Evolutionary conservation across 2,329 filamentous ascomycete genomes (phyloP).

Genomic region (Tolypocladium endophyticum): DNA sequence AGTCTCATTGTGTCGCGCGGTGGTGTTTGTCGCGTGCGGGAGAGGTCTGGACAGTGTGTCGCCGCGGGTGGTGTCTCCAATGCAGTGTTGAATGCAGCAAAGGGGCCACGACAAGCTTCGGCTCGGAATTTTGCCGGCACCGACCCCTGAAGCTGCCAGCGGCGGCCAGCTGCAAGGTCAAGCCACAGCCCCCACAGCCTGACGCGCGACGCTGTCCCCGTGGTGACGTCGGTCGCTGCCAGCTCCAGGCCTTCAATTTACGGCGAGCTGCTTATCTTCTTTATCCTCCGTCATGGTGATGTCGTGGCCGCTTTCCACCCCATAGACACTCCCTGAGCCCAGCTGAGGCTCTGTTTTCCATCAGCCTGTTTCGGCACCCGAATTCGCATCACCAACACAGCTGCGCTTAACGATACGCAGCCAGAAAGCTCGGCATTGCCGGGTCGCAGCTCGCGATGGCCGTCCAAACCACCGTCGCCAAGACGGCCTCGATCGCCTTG

Average conservation of each 20-base stretch:
- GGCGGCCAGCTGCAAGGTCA: background rate
- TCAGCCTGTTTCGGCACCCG: background rate
- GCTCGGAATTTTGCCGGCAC: slow-evolving; percentile 10
- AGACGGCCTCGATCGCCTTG: slow-evolving; percentile 24
- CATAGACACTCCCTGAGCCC: background rate
- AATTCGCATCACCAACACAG: background rate
- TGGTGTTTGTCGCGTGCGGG: slow-evolving; percentile 18
- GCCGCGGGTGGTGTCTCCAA: slow-evolving; percentile 9
- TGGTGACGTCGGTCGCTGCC: background rate
- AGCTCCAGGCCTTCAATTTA: background rate
- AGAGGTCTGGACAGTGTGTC: slow-evolving; percentile 18
- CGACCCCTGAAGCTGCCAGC: slow-evolving; percentile 4
- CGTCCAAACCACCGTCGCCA: slow-evolving; percentile 18
- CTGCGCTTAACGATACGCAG: background rate
- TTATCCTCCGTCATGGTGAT: background rate
- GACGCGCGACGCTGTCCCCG: background rate
- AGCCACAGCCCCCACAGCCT: slow-evolving; percentile 1
- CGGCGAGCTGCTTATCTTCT: background rate
- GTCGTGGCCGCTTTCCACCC: background rate
- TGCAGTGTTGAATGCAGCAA: slow-evolving; percentile 2
- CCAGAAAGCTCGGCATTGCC: too few relatives aligned
- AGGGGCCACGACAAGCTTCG: slow-evolving; percentile 10
- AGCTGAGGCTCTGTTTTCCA: background rate
- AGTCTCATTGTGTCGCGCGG: slow-evolving; percentile 49
- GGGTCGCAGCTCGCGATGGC: slow-evolving; percentile 3